A percentile compares a stretch with the other conserved stretches of the same genome.
Conservation (phyloP, 345 rosid genomes). For the Dimocarpus longan region DNA sequence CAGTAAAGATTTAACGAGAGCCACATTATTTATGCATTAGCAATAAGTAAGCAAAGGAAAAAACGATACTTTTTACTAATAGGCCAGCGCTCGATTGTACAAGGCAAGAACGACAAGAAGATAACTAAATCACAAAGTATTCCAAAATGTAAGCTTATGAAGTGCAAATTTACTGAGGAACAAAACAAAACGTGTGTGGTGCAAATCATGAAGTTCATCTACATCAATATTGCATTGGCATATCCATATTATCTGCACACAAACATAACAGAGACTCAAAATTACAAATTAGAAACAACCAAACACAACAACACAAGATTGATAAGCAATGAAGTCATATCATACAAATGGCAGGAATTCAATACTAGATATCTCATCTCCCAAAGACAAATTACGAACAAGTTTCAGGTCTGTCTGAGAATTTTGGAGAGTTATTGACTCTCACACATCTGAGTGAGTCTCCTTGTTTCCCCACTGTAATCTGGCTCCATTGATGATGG, state of each 20-base stretch:
- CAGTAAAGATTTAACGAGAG: not conserved
- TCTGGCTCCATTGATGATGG: too few species aligned
- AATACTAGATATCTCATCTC: too few species aligned
- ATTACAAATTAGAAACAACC: conserved; percentile 2
- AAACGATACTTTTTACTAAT: not conserved
- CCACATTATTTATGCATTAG: not conserved
- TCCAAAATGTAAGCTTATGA: not conserved
- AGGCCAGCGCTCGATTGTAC: not conserved
- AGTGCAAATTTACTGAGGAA: not conserved
- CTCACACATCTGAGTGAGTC: too few species aligned
- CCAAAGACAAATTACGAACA: too few species aligned
- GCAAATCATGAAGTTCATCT: not conserved
- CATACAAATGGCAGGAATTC: not conserved
- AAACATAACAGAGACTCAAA: conserved; percentile 18
- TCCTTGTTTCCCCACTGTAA: too few species aligned
- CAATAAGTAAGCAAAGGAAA: not conserved
- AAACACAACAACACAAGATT: not conserved
- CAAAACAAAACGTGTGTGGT: not conserved
- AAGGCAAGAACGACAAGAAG: not conserved
- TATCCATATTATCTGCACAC: conserved; percentile 47
- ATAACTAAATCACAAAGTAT: not conserved
- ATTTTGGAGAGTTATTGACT: too few species aligned
- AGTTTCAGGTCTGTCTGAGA: too few species aligned
- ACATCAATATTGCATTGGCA: not conserved
- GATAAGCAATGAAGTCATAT: not conserved